Evolutionary conservation across 805 yeast genomes (phyloP), one percentile per base, ranked within the genome.

Genomic region (Candida ficus): DNA sequence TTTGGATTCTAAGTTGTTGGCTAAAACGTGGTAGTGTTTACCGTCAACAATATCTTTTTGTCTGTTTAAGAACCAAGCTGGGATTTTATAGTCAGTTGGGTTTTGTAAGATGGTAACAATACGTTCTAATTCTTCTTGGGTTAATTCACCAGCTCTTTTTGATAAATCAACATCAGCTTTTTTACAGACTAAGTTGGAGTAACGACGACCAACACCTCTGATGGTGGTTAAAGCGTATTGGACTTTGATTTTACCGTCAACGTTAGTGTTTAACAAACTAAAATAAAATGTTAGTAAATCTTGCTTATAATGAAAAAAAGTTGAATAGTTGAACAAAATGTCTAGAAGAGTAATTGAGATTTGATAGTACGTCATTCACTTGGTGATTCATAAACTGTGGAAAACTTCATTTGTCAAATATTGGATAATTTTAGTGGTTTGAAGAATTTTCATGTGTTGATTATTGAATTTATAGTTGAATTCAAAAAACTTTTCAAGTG

Each of bases 181-280:
- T 87, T 95, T 95, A 83, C 98, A 93, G 70, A 93, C 96, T 78
- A 93, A 80, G 90, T 95, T 93, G 75, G 99, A 80, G 86, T 91
- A 95, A 80, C 99, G 93, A 78, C 98, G 95, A 80, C 99, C 99
- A 67, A 93, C 98, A 90, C 99, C 99, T 80, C 96, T 87, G 73
- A 93, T 95, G 77, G 90, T 85, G 82, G 99, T 90, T 78, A 93
- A 80, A 73, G 99, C 99, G 87, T 90, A 95, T 93, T 93, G 95
- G 75, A 93, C 83, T 84, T 93, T 93, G 83, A 91, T 91, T 89
- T 95, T 90, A 85, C 99, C 99, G 76, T 93, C 99, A 73, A 93
- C 97, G 90, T 93, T 93, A 78, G 99, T 93, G 89, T 95, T 93
- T 78, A 93, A 88, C 80, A 93, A 87, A 91, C 95, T 83, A 69